Base-by-base conservation (phyloP, 1,284 basidiomycete genomes). In the Malassezia obtusa region DNA sequence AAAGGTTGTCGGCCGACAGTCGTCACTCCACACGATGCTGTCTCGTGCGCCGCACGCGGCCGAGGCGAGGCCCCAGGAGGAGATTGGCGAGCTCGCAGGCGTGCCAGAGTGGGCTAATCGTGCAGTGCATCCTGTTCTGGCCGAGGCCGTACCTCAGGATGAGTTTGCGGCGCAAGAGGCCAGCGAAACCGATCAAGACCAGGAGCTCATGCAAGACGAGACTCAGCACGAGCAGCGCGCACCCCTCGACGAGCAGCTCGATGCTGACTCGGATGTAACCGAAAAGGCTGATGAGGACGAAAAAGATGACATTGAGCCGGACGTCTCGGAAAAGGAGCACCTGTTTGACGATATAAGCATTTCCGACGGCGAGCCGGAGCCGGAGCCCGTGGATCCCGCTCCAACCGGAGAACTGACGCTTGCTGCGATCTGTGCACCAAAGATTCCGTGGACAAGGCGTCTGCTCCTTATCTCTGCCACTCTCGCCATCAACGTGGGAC, bases 401-500 rank as follows among this genome's bases (percentile, higher is more conserved):
- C 60, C 70, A 2, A 68, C 68, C 8, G 68, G 68, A 17, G 68
- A 65, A 8, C 59, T 73, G 0, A 68, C 64, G 9, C 49, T 67
- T 10, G 61, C 67, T 4, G 63, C 67, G 0, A 57, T 73, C 31
- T 61, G 59, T 5, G 63, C 65, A 0, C 62, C 61, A 2, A 30
- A 49, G 15, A 40, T 71, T 22, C 48, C 61, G 4, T 56, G 58
- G 35, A 45, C 50, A 5, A 50, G 69, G 4, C 61, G 69, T 6
- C 8, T 57, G 12, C 45, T 59, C 0, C 57, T 71, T 5, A 76
- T 94, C 53, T 70, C 86, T 38, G 86, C 89, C 4, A 84, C 86
- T 8, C 74, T 96, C 53, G 86, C 86, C 33, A 90, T 96, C 77
- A 96, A 98, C 75, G 76, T 98, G 55, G 76, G 90, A 2, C 78